Percentiles rank a stretch among this genome's conserved stretches.
Conservation (phyloP, 169 alveolate species). For the Cryptosporidium tyzzeri region DNA sequence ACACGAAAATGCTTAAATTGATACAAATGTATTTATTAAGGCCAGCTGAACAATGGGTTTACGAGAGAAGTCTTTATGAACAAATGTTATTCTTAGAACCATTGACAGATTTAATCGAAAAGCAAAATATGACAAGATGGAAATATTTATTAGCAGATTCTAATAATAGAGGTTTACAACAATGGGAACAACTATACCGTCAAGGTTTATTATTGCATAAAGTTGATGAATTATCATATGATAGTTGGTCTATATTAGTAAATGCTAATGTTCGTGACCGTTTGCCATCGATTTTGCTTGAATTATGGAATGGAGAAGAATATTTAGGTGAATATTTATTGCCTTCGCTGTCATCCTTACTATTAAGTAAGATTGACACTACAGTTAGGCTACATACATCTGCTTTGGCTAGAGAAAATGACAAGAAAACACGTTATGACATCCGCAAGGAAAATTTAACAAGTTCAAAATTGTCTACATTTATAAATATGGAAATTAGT, state of each 20-base stretch:
- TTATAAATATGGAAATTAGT: slow-evolving; percentile 72
- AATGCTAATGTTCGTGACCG: slow-evolving; percentile 75
- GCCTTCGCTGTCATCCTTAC: slow-evolving; percentile 55
- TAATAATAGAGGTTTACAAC: slow-evolving; percentile 57
- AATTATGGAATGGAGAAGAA: slow-evolving; percentile 75
- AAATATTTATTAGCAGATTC: slow-evolving; percentile 68
- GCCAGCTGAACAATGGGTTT: slow-evolving; percentile 76
- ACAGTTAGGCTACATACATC: slow-evolving; percentile 59
- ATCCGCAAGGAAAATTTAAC: slow-evolving; percentile 53
- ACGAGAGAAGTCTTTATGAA: slow-evolving; percentile 64
- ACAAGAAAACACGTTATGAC: slow-evolving; percentile 65
- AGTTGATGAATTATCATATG: slow-evolving; percentile 72
- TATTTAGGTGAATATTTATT: slow-evolving; percentile 66
- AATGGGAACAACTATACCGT: slow-evolving; percentile 72
- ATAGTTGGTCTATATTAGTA: slow-evolving; percentile 73
- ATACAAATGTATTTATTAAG: slow-evolving; percentile 68
- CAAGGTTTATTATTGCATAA: slow-evolving; percentile 67
- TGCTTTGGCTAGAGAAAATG: slow-evolving; percentile 56
- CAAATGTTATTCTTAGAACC: slow-evolving; percentile 69
- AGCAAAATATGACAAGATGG: slow-evolving; percentile 73
- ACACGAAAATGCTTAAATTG: slow-evolving; percentile 56
- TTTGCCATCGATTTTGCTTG: slow-evolving; percentile 62
- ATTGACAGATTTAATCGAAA: slow-evolving; percentile 63
- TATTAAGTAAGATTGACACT: slow-evolving; percentile 55
- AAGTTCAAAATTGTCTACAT: slow-evolving; percentile 61